Percentiles rank a stretch among this genome's conserved stretches.
Evolutionary conservation across 2,329 filamentous ascomycete genomes (phyloP).

Genomic region (Pseudogymnoascus sp.): DNA sequence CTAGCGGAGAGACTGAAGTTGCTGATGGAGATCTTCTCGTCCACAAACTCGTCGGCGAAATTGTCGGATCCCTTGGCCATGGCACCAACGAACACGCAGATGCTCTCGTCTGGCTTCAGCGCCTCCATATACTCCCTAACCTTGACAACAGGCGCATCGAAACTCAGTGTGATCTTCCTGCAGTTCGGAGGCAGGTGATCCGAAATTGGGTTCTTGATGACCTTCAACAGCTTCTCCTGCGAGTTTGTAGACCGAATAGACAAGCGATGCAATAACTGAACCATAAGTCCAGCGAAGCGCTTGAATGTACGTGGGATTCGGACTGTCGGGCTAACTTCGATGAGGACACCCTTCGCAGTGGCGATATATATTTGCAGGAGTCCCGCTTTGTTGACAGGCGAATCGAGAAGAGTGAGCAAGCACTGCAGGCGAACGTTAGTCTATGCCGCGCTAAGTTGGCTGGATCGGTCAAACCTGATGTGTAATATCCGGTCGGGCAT

Average conservation of each 20-base stretch:
- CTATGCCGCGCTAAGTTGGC: conserved; percentile 16
- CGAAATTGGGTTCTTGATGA: conserved; percentile 96
- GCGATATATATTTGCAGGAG: conserved; percentile 98
- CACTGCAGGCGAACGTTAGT: conserved; percentile 54
- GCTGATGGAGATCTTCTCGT: conserved; percentile 97
- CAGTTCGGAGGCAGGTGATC: conserved; percentile 95
- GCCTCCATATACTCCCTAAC: conserved; percentile 82
- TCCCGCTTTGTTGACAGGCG: conserved; percentile 96
- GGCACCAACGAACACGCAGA: conserved; percentile 94
- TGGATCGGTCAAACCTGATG: conserved; percentile 67
- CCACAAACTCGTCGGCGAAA: conserved; percentile 89
- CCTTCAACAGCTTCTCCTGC: conserved; percentile 92
- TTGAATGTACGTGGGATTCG: conserved; percentile 98
- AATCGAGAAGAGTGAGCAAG: conserved; percentile 91
- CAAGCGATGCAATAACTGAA: conserved; percentile 89
- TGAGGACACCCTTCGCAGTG: conserved; percentile 92
- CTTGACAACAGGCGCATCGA: conserved; percentile 79
- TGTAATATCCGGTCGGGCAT: conserved; percentile 94
- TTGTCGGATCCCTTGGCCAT: conserved; percentile 97
- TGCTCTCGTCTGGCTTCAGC: conserved; percentile 75
- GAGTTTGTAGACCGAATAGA: conserved; percentile 95
- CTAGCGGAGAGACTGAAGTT: conserved; percentile 96
- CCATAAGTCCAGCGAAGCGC: conserved; percentile 97
- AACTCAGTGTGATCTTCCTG: conserved; percentile 94
- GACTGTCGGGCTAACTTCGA: conserved; percentile 96